Evolutionary conservation across 2,329 filamentous ascomycete genomes (phyloP), one percentile per base, ranked within the genome.

Genomic region (Fusarium anthophilum): DNA sequence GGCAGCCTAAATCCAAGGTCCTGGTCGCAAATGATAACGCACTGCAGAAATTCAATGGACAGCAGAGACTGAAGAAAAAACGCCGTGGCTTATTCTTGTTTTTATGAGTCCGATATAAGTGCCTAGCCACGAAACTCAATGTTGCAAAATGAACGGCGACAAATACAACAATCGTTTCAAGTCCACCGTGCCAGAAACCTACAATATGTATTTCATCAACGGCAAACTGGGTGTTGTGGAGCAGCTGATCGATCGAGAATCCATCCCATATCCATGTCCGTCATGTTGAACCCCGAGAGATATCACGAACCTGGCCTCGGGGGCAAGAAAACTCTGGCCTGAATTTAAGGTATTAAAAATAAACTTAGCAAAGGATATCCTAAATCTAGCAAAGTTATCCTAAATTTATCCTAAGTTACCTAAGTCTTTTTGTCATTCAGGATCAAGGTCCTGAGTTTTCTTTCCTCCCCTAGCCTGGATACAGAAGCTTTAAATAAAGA

Each of bases 41-140:
- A 24, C 38, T 41, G 43, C 43, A 65, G 54, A 20, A 39, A 15
- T 60, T 51, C 45, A 58, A 66, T 62, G 69, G 69, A 54, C 38
- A 39, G 41, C 45, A 57, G 41, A 50, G 47, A 28, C 50, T 39
- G 48, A 12, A 39, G 59, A 26, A 38, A 66, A 66, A 53, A 69
- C 63, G 54, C 62, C 28, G 59, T 74, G 63, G 71, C 67, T 68
- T 64, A 35, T 32, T 56, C 48, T 43, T 67, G 48, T 45, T 65
- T 48, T 41, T 54, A 55, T 61, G 70, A 69, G 69, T 73, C 53
- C 60, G 20, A 32, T 37, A 43, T 44, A 45, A 28, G 45, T 37
- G 17, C 24, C 44, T 28, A 54, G 30, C 30, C 37, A 24, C 51
- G 30, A 47, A 60, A 45, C 47, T 54, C 20, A 39, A 32, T 17